Conservation (phyloP, 441 rosid genomes). For the Syzygium syzygioides region DNA sequence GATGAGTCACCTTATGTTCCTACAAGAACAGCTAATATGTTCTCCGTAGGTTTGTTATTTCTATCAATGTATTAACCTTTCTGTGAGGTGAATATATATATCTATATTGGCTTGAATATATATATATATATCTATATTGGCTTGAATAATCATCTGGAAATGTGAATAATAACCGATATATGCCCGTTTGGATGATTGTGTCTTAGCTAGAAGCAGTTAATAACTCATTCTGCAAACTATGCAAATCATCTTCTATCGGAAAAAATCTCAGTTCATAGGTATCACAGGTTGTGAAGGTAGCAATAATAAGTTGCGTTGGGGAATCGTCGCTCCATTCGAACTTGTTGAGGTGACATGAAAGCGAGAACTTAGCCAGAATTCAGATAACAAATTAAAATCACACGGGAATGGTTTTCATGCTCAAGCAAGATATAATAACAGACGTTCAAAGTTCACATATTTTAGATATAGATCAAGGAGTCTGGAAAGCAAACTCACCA, state of each 20-base stretch:
- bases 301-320: background rate
- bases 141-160: background rate
- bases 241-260: background rate
- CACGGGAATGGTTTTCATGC: background rate
- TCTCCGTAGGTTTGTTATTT: background rate
- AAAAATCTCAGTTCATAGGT: background rate
- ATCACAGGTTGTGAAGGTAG: background rate
- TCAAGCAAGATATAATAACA: background rate
- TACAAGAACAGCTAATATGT: background rate
- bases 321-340: background rate
- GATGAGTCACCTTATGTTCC: background rate
- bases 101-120: too few relatives aligned
- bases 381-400: background rate
- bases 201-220: background rate
- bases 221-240: background rate
- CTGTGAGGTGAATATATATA: background rate
- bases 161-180: background rate
- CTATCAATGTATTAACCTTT: background rate
- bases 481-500: background rate
- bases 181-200: background rate
- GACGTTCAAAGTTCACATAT: background rate
- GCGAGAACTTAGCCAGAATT: background rate
- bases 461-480: background rate
- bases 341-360: background rate
- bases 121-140: too few relatives aligned